Evolutionary conservation across 768 basidiomycete species (phyloP), one percentile per base, ranked within the genome.

Genomic region (Tylopilus balloui): DNA sequence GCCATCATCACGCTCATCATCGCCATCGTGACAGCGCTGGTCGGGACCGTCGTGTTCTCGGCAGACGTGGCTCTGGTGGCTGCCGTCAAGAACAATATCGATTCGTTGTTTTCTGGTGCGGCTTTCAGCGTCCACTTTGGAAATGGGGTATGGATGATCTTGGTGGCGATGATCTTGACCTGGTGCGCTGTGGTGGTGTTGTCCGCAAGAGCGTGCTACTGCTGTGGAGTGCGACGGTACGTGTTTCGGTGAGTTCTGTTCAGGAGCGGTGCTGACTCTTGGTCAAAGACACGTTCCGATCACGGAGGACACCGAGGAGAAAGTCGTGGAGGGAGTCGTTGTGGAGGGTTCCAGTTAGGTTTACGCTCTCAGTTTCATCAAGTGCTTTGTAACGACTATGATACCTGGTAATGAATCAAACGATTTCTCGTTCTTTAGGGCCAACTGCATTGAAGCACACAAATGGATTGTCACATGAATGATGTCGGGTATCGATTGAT

Each of bases 91-190:
- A 57, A 69, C 42, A 66, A 78, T 38, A 60, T 88, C 21, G 29
- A 67, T 24, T 58, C 64, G 12, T 27, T 78, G 13, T 45, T 61
- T 19, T 60, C 73, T 0, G 68, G 64, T 8, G 68, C 74, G 39
- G 53, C 66, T 38, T 71, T 88, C 23, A 64, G 56, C 0, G 73
- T 83, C 9, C 51, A 64, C 12, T 86, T 78, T 65, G 86, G 88
- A n/a, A 80, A 82, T 52, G 86, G 65, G 9, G 76, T 84, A 8
- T 89, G 86, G 86, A 78, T 90, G 78, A 74, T 80, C n/a, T 56
- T 88, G 35, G 71, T 60, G 4, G 81, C 78, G 14, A 66, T 79
- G 45, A 53, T 78, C 10, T 62, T 79, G 54, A 74, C 78, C 2
- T 88, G 86, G 84, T 37, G 77, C 3, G 78, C 78, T 0, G 76